phyloP scores from a whole-genome alignment of 495 filamentous ascomycete species.

The Aspergillus hancockii region DNA sequence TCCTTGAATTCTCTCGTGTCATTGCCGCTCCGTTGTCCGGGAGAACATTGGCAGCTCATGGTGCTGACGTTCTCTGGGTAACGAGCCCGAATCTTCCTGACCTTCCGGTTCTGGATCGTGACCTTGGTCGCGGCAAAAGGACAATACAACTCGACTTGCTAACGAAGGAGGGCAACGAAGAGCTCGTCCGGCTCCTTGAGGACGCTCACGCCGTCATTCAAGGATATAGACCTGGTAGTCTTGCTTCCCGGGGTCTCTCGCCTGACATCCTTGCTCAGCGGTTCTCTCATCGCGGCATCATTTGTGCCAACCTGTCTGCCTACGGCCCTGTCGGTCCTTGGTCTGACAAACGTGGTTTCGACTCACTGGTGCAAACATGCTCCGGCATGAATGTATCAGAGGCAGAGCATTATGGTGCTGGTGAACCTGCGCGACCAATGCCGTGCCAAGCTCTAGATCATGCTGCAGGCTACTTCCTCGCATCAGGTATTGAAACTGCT shows the following conservation, averaged over 20 bases:
- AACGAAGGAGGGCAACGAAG: slow-evolving; percentile 33
- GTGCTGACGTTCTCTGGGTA: slow-evolving; percentile 62
- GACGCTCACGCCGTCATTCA: slow-evolving; percentile 52
- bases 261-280: slow-evolving; percentile 39
- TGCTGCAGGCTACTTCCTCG: slow-evolving; percentile 59
- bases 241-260: slow-evolving; percentile 52
- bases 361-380: slow-evolving; percentile 49
- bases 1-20: slow-evolving; percentile 61
- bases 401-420: slow-evolving; percentile 54
- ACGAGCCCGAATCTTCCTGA: slow-evolving; percentile 61
- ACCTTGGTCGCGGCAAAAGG: slow-evolving; percentile 64
- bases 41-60: slow-evolving; percentile 59
- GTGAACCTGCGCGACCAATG: slow-evolving; percentile 64
- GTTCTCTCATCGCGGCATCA: slow-evolving; percentile 46
- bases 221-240: slow-evolving; percentile 59
- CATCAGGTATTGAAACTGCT: slow-evolving; percentile 54
- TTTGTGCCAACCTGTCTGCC: slow-evolving; percentile 64
- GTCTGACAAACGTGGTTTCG: slow-evolving; percentile 37
- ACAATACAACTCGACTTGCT: slow-evolving; percentile 53
- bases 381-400: slow-evolving; percentile 53
- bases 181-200: slow-evolving; percentile 49
- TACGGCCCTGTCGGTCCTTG: slow-evolving; percentile 47
- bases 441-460: slow-evolving; percentile 56
- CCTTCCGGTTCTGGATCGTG: slow-evolving; percentile 66
- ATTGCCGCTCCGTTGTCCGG: slow-evolving; percentile 54